These are phyloP conservation scores for Acephala macrosclerotiorum DNA, from an alignment of 2,329 filamentous ascomycete genomes.

Conservation along the genomic window DNA sequence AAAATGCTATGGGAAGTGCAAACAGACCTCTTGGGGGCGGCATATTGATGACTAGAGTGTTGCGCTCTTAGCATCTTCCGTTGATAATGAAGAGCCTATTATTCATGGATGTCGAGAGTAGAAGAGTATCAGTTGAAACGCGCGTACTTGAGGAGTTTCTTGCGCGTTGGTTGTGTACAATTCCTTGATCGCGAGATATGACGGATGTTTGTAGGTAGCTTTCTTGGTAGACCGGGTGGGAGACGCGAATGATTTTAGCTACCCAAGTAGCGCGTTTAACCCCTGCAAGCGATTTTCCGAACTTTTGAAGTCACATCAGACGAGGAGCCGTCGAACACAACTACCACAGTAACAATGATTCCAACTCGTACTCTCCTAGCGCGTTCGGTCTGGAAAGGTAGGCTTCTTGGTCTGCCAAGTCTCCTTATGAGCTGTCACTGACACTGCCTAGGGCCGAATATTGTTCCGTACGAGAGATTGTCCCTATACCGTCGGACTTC, in stretches of 20 bases:
- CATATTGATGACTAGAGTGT: conserved; percentile 31
- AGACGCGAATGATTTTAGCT: neutral
- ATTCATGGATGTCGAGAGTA: neutral
- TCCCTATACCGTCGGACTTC: conserved; percentile 22
- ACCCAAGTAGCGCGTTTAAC: conserved; percentile 29
- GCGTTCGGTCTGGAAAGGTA: conserved; percentile 80
- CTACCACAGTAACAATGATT: conserved; percentile 56
- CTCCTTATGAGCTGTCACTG: conserved; percentile 31
- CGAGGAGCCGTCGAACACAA: neutral
- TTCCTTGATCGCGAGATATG: neutral
- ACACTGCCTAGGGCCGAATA: conserved; percentile 65
- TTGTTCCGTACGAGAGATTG: conserved; percentile 71
- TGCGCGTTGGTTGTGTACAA: neutral
- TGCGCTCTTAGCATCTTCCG: conserved; percentile 5
- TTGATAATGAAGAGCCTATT: neutral
- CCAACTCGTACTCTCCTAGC: conserved; percentile 63
- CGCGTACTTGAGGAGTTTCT: neutral
- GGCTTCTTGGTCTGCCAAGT: conserved; percentile 16
- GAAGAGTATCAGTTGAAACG: neutral
- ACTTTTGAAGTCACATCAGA: conserved; percentile 22
- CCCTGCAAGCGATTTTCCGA: conserved; percentile 14
- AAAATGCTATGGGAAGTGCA: neutral
- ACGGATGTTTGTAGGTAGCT: conserved; percentile 5
- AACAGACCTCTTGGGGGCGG: conserved; percentile 35
- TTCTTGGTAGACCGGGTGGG: conserved; percentile 34